phyloP scores from a whole-genome alignment of 1,139 yeast genomes.

The Taphrina pruni region DNA sequence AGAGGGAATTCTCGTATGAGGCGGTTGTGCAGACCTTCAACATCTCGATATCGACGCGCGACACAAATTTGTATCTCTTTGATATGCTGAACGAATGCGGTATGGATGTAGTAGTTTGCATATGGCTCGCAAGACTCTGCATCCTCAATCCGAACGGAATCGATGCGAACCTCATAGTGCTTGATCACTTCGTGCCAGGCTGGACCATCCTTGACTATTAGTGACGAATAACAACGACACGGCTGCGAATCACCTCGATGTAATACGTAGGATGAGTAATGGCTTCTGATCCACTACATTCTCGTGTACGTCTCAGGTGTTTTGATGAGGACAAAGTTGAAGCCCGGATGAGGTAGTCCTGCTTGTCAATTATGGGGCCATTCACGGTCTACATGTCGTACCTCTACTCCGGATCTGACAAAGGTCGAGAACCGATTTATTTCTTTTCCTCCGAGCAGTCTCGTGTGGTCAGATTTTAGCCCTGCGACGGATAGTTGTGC shows the following conservation, averaged over 20 bases:
- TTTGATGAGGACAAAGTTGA: not conserved
- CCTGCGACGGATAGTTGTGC: not conserved
- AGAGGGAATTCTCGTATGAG: constrained; percentile 6
- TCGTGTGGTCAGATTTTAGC: not conserved
- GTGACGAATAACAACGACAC: not conserved
- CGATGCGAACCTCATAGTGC: not conserved
- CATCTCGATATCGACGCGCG: constrained; percentile 3
- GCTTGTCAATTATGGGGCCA: not conserved
- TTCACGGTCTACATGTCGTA: not conserved
- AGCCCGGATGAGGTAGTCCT: constrained; percentile 3
- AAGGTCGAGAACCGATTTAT: constrained; percentile 15
- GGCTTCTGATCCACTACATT: not conserved
- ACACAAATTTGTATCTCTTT: not conserved
- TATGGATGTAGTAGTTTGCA: not conserved
- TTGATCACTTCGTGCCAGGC: constrained; percentile 13
- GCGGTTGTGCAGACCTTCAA: constrained; percentile 3
- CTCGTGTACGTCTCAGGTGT: not conserved
- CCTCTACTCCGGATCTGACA: constrained; percentile 16
- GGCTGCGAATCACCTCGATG: not conserved
- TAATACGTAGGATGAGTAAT: not conserved
- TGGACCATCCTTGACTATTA: constrained; percentile 4
- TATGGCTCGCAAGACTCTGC: not conserved
- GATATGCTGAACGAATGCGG: not conserved
- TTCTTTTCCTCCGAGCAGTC: not conserved
- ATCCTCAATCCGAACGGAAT: not conserved